Conservation (phyloP, 768 basidiomycete species). For the Phylloporus arenicola region DNA sequence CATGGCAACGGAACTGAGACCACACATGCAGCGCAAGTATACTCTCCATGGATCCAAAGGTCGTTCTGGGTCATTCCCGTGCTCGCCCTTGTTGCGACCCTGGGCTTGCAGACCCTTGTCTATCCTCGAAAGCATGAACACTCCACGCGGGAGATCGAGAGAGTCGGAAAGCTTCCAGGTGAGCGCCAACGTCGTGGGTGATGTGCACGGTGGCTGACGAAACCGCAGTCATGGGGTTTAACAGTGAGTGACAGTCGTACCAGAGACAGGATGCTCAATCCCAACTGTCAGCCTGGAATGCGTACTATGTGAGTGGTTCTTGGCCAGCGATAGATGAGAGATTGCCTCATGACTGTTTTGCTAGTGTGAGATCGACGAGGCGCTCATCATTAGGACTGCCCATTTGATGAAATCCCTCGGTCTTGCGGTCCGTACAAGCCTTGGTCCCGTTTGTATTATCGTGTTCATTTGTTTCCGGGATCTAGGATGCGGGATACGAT, state of each 20-base stretch:
- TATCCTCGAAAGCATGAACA: constrained; percentile 4
- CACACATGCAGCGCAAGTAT: not conserved
- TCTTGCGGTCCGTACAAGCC: constrained; percentile 36
- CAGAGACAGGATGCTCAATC: constrained; percentile 4
- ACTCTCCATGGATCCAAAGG: constrained; percentile 1
- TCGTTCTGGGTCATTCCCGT: constrained; percentile 7
- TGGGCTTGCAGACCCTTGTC: constrained; percentile 17
- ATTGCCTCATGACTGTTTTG: not conserved
- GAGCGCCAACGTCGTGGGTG: constrained; percentile 3
- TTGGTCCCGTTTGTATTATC: not conserved
- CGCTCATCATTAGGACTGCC: constrained; percentile 45
- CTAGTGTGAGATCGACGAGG: constrained; percentile 57
- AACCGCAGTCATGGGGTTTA: constrained; percentile 52
- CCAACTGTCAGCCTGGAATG: constrained; percentile 54
- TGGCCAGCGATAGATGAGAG: not conserved
- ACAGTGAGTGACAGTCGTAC: constrained; percentile 39
- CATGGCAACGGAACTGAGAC: not conserved
- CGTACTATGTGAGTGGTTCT: constrained; percentile 45
- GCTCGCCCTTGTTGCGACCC: constrained; percentile 16
- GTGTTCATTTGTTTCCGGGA: not conserved
- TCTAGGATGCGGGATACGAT: constrained; percentile 52
- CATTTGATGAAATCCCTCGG: constrained; percentile 47
- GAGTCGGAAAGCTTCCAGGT: constrained; percentile 36
- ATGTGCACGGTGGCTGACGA: not conserved
- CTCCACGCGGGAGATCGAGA: constrained; percentile 6